Evolutionary conservation across 2,329 filamentous ascomycete genomes (phyloP).

Genomic region (Colletotrichum magnum): DNA sequence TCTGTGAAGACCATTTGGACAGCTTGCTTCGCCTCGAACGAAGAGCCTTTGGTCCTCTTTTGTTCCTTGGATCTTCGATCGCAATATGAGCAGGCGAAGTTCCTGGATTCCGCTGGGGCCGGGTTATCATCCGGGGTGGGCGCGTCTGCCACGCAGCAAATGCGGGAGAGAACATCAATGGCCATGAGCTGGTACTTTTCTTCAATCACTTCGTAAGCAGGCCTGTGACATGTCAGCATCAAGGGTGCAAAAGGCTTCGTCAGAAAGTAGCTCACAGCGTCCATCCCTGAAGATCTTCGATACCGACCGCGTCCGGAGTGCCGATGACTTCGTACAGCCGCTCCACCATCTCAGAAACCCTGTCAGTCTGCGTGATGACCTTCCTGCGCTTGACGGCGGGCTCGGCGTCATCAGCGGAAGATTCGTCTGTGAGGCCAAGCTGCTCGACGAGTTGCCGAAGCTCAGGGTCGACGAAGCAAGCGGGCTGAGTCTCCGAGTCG

Average conservation of each 20-base stretch:
- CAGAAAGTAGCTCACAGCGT: slow-evolving; percentile 58
- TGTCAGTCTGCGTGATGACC: slow-evolving; percentile 27
- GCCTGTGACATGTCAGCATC: slow-evolving; percentile 46
- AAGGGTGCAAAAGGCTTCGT: not conserved
- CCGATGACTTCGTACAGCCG: no score
- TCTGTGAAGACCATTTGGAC: slow-evolving; percentile 62
- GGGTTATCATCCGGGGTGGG: slow-evolving; percentile 43
- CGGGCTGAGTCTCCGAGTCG: slow-evolving; percentile 40
- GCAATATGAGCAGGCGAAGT: slow-evolving; percentile 6
- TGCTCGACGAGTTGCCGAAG: slow-evolving; percentile 44
- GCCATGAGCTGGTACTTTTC: slow-evolving; percentile 66
- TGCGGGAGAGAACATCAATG: slow-evolving; percentile 68
- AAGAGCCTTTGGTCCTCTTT: not conserved
- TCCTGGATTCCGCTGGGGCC: not conserved
- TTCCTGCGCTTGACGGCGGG: slow-evolving; percentile 51
- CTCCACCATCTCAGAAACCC: no score
- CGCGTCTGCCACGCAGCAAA: slow-evolving; percentile 69
- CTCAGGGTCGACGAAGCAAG: slow-evolving; percentile 45
- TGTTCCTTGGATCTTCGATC: slow-evolving; percentile 1
- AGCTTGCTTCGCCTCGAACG: slow-evolving; percentile 48
- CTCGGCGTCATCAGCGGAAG: slow-evolving; percentile 33
- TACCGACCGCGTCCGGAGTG: no score
- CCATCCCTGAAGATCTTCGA: not conserved
- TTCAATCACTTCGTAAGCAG: slow-evolving; percentile 60
- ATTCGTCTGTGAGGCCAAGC: slow-evolving; percentile 40